Conservation (phyloP, 352 stramenopile genomes). For the Blastocystis sp. region DNA sequence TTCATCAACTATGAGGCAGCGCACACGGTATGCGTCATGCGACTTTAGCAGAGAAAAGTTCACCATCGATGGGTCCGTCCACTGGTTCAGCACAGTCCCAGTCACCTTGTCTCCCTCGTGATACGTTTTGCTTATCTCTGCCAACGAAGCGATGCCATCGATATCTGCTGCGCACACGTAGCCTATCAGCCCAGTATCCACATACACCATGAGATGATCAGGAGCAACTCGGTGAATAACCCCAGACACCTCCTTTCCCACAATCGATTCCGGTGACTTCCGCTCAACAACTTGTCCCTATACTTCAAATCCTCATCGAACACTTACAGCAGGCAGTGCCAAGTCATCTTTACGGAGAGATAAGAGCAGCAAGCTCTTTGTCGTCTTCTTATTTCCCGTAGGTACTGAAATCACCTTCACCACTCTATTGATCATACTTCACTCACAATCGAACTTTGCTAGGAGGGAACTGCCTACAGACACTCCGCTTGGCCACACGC, state of each 20-base stretch:
- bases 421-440: neutral
- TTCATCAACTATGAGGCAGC: neutral
- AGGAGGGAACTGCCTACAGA: neutral
- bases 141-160: neutral
- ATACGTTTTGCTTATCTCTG: neutral
- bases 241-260: neutral
- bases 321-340: neutral
- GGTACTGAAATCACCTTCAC: neutral
- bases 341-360: neutral
- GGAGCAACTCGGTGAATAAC: neutral
- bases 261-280: neutral
- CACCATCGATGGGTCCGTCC: neutral
- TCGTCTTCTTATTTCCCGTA: neutral
- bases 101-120: neutral
- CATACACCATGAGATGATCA: neutral
- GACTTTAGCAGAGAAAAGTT: neutral
- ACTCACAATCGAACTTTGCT: neutral
- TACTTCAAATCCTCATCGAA: neutral
- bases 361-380: neutral
- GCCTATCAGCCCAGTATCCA: neutral
- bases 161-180: neutral
- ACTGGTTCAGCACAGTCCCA: neutral
- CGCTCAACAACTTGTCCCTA: neutral
- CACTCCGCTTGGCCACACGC: neutral
- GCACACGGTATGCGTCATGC: neutral